Evolutionary conservation across 1,284 basidiomycete genomes (phyloP), one percentile per base, ranked within the genome.

Genomic region (Leccinum subspadiceum): DNA sequence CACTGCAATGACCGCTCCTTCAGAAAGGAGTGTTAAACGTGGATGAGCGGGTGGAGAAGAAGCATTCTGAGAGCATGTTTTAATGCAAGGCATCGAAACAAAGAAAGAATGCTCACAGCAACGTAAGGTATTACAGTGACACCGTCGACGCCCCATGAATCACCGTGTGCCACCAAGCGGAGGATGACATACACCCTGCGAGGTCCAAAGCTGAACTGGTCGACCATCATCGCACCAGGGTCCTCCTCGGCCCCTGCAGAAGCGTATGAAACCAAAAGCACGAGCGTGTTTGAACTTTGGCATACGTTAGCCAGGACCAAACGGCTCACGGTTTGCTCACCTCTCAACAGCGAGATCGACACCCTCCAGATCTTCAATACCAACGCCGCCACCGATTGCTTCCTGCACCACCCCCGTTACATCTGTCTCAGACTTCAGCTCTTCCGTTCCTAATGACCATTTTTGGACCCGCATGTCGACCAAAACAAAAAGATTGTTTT

Each of bases 11-110:
- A 90, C 67, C 31, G 79, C 75, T 29, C 86, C 88, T 20, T 77
- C 79, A 12, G 78, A 75, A 29, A 90, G 73, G 15, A 86, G 76
- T 58, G 83, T 82, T 59, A 92, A 78, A 54, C 85, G 80, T 37
- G 90, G 88, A 67, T 87, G 87, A 64, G 84, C 84, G 1, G 86
- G 87, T 4, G 86, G 85, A 48, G 84, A 83, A 51, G 83, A 84
- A 31, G 83, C 82, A 26, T 84, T 87, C 89, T 90, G 48, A 22
- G n/a, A 17, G 58, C 5, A 26, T 49, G 53, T n/a, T n/a, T 37
- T 5, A 39, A 15, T 44, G 35, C 3, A 13, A 20, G 20, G 5
- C 58, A 33, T 37, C 22, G n/a, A 41, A 49, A 53, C 8, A 31
- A 31, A 17, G 9, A 46, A 60, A 37, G n/a, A 17, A 62, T 22